Conservation (phyloP, 805 yeast genomes). For the Candida awuae region DNA sequence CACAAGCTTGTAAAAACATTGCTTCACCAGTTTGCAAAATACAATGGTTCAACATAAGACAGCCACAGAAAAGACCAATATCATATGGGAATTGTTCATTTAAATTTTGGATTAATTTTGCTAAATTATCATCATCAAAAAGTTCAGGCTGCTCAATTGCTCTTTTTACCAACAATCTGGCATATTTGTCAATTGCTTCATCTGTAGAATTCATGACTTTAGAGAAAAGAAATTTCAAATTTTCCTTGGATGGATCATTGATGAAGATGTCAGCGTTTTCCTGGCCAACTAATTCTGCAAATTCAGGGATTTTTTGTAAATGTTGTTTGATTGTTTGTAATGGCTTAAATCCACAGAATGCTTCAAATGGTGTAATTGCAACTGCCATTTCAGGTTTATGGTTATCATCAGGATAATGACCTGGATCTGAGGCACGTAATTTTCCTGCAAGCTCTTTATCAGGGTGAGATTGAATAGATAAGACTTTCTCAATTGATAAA, state of each 20-base stretch:
- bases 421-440: conserved; percentile 76
- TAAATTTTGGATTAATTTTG: conserved; percentile 67
- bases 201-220: conserved; percentile 81
- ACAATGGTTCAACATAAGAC: conserved; percentile 85
- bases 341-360: conserved; percentile 97
- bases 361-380: conserved; percentile 93
- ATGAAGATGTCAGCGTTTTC: conserved; percentile 47
- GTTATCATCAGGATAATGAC: conserved; percentile 93
- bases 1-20: conserved; percentile 91
- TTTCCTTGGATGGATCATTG: conserved; percentile 47
- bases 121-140: conserved; percentile 49
- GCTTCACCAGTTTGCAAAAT: conserved; percentile 83
- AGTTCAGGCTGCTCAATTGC: conserved; percentile 51
- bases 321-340: conserved; percentile 64
- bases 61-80: conserved; percentile 93
- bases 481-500: conserved; percentile 83
- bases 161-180: conserved; percentile 58
- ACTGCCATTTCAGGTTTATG: conserved; percentile 99
- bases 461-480: conserved; percentile 96
- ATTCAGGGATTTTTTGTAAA: conserved; percentile 69
- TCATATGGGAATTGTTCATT: conserved; percentile 88
- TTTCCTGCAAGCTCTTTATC: conserved; percentile 76
- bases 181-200: conserved; percentile 43
- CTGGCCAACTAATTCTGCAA: conserved; percentile 59
- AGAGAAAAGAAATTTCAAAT: conserved; percentile 69